These are phyloP conservation scores for Gossypium trilobum DNA, from an alignment of 441 rosid genomes.

Conservation along the genomic window DNA sequence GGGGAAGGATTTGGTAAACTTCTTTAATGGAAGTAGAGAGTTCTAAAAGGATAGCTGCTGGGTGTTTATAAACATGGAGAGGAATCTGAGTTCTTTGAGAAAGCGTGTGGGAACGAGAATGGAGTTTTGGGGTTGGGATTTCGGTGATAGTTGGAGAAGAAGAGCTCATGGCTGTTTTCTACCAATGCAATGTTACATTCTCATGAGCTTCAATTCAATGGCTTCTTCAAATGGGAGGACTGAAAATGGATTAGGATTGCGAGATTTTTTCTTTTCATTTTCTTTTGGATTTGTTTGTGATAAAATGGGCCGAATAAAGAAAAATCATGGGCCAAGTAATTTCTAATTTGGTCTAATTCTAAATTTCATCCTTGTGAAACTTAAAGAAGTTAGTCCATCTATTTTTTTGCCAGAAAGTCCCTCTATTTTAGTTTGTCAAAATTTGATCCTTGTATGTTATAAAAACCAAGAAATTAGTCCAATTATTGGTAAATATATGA, in stretches of 20 bases:
- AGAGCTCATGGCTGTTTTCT: constrained; percentile 23
- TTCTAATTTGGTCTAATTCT: not conserved
- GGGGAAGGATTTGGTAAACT: constrained; percentile 60
- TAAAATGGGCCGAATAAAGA: not conserved
- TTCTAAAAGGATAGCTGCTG: constrained; percentile 69
- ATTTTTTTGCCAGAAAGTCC: too few relatives aligned
- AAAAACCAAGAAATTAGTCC: too few relatives aligned
- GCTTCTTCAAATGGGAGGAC: not conserved
- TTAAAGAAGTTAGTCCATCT: too few relatives aligned
- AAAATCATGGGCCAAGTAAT: not conserved
- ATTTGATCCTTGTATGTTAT: too few relatives aligned
- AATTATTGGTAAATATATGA: too few relatives aligned
- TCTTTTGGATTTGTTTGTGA: not conserved
- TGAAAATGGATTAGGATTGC: not conserved
- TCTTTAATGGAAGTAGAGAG: constrained; percentile 47
- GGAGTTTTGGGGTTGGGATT: not conserved
- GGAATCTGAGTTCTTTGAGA: constrained; percentile 53
- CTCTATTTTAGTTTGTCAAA: too few relatives aligned
- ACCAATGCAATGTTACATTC: not conserved
- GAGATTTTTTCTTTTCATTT: not conserved
- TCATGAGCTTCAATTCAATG: not conserved
- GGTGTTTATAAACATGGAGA: constrained; percentile 58
- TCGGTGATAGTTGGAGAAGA: constrained; percentile 10
- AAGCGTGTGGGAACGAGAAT: constrained; percentile 36
- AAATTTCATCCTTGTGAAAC: too few relatives aligned